phyloP scores from a whole-genome alignment of 371 early-diverging fungal species.

The Mortierella sp. region DNA sequence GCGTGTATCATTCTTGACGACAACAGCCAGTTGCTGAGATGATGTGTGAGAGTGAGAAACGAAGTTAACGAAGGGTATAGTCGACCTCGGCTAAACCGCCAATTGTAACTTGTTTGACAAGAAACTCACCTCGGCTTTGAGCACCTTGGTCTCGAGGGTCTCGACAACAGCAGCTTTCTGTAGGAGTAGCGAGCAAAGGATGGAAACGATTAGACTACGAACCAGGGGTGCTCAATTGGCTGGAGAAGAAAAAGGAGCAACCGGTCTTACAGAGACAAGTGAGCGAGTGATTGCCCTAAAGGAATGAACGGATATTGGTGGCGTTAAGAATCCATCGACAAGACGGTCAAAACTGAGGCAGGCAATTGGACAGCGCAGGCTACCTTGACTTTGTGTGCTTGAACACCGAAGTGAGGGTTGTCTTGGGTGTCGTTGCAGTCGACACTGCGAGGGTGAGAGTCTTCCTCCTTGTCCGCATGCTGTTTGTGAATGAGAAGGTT shows the following conservation, averaged over 20 bases:
- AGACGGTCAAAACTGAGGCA: not conserved
- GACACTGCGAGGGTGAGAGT: conserved; percentile 7
- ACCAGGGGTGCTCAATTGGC: not conserved
- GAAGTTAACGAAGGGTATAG: not conserved
- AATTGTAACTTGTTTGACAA: no score
- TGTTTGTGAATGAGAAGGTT: not conserved
- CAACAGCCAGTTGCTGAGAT: not conserved
- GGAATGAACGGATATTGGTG: conserved; percentile 29
- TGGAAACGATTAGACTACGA: not conserved
- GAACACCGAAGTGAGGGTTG: conserved; percentile 30
- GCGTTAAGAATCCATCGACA: conserved; percentile 41
- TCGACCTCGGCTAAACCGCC: not conserved
- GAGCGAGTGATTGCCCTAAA: conserved; percentile 9
- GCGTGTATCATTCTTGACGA: not conserved
- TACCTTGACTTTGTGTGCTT: conserved; percentile 53
- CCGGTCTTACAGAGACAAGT: conserved; percentile 4
- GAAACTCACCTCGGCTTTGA: conserved; percentile 10
- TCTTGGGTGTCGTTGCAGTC: conserved; percentile 17
- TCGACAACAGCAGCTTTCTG: conserved; percentile 5
- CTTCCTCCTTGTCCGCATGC: conserved; percentile 38
- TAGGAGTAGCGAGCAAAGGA: not conserved
- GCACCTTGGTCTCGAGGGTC: not conserved
- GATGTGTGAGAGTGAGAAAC: not conserved
- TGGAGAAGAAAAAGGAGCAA: not conserved
- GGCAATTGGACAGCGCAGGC: not conserved